Conservation (phyloP, 2,329 filamentous ascomycete species). For the Fusarium austroafricanum region DNA sequence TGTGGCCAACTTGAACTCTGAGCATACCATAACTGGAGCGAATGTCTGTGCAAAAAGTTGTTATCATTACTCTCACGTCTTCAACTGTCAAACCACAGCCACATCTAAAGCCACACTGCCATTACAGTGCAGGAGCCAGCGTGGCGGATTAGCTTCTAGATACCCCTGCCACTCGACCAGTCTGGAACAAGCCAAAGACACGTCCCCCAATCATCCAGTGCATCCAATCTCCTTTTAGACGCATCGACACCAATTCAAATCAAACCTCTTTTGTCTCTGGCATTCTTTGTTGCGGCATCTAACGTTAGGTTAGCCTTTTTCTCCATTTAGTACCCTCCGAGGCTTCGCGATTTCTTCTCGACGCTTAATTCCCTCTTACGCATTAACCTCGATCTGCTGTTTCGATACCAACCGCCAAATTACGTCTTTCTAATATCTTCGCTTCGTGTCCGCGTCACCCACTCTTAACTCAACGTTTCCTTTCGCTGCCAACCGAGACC, state of each 20-base stretch:
- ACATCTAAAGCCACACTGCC: constrained; percentile 20
- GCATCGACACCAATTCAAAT: constrained; percentile 31
- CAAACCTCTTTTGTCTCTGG: constrained; percentile 44
- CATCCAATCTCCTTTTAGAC: constrained; percentile 42
- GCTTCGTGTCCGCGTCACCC: constrained; percentile 31
- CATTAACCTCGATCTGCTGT: constrained; percentile 9
- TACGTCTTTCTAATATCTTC: constrained; percentile 34
- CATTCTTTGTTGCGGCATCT: constrained; percentile 41
- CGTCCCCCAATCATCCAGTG: constrained; percentile 26
- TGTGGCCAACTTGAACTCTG: neutral
- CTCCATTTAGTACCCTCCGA: constrained; percentile 6
- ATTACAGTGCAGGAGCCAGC: constrained; percentile 34
- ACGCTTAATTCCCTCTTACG: constrained; percentile 17
- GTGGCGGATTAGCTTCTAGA: constrained; percentile 34
- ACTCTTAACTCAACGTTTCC: neutral
- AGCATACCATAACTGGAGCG: neutral
- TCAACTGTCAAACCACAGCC: neutral
- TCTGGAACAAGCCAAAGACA: constrained; percentile 40
- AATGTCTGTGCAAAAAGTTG: neutral
- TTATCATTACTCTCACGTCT: neutral
- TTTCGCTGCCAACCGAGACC: constrained; percentile 30
- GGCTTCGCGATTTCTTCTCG: constrained; percentile 12
- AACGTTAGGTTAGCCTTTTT: constrained; percentile 21
- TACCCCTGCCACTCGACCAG: constrained; percentile 17
- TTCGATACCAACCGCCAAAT: constrained; percentile 10